These are phyloP conservation scores for Acidiella bohemica DNA, from an alignment of 495 filamentous ascomycete genomes.

Conservation along the genomic window DNA sequence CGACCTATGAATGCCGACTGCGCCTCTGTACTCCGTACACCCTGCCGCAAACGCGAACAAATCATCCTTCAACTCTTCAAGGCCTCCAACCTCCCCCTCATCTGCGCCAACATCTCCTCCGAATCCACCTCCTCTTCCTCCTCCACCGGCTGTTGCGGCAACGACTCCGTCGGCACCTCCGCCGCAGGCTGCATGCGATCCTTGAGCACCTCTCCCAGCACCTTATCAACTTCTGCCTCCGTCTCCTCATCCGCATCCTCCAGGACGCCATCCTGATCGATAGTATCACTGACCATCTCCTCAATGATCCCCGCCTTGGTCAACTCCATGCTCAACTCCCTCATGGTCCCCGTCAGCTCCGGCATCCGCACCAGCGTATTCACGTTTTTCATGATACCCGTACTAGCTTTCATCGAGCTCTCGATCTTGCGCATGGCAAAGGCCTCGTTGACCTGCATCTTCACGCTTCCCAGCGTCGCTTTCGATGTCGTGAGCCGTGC, in stretches of 20 bases:
- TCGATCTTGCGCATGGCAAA: conserved; percentile 95
- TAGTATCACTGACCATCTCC: conserved; percentile 80
- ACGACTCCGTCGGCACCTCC: conserved; percentile 31
- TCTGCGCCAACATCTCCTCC: conserved; percentile 79
- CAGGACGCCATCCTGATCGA: conserved; percentile 56
- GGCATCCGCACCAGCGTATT: conserved; percentile 75
- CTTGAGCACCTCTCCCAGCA: conserved; percentile 76
- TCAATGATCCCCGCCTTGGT: conserved; percentile 94
- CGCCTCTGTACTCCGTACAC: no score
- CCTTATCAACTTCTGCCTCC: conserved; percentile 83
- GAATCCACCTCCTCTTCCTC: conserved; percentile 66
- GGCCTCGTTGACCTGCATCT: conserved; percentile 96
- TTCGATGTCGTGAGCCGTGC: conserved; percentile 66
- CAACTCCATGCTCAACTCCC: conserved; percentile 72
- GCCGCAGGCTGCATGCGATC: conserved; percentile 52
- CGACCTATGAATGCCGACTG: no score
- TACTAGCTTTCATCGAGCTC: conserved; percentile 72
- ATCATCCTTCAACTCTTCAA: conserved; percentile 65
- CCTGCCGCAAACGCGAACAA: no score
- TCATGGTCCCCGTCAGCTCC: conserved; percentile 80
- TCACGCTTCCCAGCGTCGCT: conserved; percentile 83
- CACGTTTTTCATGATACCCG: conserved; percentile 94
- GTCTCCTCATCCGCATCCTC: conserved; percentile 83
- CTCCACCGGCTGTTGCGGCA: conserved; percentile 36
- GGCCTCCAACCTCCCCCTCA: conserved; percentile 81